Base-by-base conservation (phyloP, 2,329 filamentous ascomycete species). In the Clonostachys solani region DNA sequence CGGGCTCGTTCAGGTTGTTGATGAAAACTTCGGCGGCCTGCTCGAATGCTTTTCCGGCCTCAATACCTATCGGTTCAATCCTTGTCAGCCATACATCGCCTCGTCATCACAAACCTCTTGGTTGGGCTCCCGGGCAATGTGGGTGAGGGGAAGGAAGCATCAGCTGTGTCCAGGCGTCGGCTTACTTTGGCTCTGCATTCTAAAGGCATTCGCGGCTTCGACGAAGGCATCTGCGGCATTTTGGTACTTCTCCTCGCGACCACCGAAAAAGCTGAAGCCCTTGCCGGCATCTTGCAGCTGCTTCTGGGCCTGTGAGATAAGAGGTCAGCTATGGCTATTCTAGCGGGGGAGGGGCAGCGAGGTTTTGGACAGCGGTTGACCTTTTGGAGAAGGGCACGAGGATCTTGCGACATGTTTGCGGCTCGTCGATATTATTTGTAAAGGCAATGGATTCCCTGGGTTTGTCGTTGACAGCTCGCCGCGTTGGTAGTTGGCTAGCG, bases 231-330 rank as follows among this genome's bases (percentile, higher is more conserved):
- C 91, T 53, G 88, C 89, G 13, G 92, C 92, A 70, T 85, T 83
- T 71, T 95, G 88, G 62, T 89, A 92, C 69, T 96, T 97, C 53
- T 96, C 91, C 59, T 88, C 80, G 49, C 84, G 81, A 42, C 89
- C 89, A 40, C 91, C 89, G 59, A 99, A 96, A 69, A 96, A 84
- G 65, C 84, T 89, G 72, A 96, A 96, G 58, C 92, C 92, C 29
- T 87, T 76, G 17, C 81, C 75, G 38, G 92, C 92, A 56, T 86
- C 76, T 58, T 84, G 72, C 23, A 88, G 80, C 45, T 84, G 78
- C 74, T 94, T 95, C 62, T 96, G 89, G 72, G 94, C 94, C 92
- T 96, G 64, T 19, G 34, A 36, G 23, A 23, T 29, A 46, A 41
- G 42, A 19, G 54, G 53, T 50, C 55, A 56, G 54, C 55, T 53